Conservation (phyloP, 441 rosid genomes). For the Breynia disticha region DNA sequence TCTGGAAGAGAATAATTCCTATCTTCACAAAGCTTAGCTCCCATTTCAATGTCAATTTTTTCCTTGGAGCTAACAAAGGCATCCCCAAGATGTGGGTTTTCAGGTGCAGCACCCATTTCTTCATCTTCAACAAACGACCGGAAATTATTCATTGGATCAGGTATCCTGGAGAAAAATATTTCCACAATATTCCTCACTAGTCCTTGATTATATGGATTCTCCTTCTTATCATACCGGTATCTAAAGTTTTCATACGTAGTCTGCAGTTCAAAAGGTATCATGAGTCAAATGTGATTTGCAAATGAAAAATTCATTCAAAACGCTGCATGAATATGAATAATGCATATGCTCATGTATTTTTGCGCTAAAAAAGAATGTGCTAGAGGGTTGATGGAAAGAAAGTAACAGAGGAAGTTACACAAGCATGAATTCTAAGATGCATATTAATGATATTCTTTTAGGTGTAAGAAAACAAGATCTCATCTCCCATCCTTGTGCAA, state of each 20-base stretch:
- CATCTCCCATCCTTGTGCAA: too few relatives aligned
- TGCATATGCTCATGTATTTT: too few relatives aligned
- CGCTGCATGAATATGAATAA: not conserved
- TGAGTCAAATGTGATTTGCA: not conserved
- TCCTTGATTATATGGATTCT: conserved; percentile 59
- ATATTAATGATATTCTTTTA: too few relatives aligned
- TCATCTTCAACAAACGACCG: conserved; percentile 60
- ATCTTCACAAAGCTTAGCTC: conserved; percentile 22
- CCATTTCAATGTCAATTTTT: conserved; percentile 52
- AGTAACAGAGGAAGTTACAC: too few relatives aligned
- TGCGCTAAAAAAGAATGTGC: too few relatives aligned
- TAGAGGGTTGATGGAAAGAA: too few relatives aligned
- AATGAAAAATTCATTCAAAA: not conserved
- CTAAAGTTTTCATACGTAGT: conserved; percentile 78
- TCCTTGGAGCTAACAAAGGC: conserved; percentile 44
- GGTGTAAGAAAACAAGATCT: too few relatives aligned
- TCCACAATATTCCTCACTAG: conserved; percentile 41
- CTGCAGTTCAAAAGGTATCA: conserved; percentile 20
- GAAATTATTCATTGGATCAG: conserved; percentile 66
- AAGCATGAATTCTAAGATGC: too few relatives aligned
- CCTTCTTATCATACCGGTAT: conserved; percentile 64
- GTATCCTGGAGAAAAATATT: conserved; percentile 55
- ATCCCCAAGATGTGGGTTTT: conserved; percentile 40
- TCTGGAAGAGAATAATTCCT: conserved; percentile 23
- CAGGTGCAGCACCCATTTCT: conserved; percentile 37